phyloP scores from a whole-genome alignment of 2,329 filamentous ascomycete species.

The Bimuria novae-zelandiae region DNA sequence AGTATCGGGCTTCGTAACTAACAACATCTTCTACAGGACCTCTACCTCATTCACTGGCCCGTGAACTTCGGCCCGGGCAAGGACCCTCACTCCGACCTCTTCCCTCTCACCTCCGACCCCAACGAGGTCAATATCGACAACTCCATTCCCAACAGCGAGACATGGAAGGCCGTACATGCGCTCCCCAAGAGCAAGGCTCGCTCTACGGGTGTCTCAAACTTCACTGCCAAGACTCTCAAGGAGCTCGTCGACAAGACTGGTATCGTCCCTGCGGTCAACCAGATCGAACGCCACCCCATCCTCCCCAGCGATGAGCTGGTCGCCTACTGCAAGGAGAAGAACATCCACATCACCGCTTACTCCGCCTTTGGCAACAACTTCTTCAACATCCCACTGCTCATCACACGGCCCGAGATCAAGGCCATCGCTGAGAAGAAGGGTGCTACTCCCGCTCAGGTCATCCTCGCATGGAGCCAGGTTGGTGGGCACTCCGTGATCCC shows the following conservation, averaged over 20 bases:
- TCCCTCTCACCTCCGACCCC: constrained; percentile 55
- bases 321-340: constrained; percentile 35
- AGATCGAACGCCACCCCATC: constrained; percentile 39
- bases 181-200: constrained; percentile 45
- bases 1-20: background rate
- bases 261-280: constrained; percentile 35
- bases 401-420: constrained; percentile 70
- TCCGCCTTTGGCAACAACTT: constrained; percentile 52
- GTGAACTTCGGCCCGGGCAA: constrained; percentile 69
- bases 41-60: constrained; percentile 89
- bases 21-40: constrained; percentile 53
- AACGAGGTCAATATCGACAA: constrained; percentile 52
- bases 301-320: constrained; percentile 36
- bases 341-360: constrained; percentile 40
- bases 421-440: constrained; percentile 66
- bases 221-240: constrained; percentile 51
- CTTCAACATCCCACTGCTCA: constrained; percentile 63
- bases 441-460: constrained; percentile 74
- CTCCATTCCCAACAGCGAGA: constrained; percentile 34
- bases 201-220: constrained; percentile 39
- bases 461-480: constrained; percentile 89
- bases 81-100: constrained; percentile 40
- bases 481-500: constrained; percentile 37
- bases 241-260: constrained; percentile 56
- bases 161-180: constrained; percentile 47